Base-by-base conservation (phyloP, 2,329 filamentous ascomycete genomes). In the Tolypocladium sp. region DNA sequence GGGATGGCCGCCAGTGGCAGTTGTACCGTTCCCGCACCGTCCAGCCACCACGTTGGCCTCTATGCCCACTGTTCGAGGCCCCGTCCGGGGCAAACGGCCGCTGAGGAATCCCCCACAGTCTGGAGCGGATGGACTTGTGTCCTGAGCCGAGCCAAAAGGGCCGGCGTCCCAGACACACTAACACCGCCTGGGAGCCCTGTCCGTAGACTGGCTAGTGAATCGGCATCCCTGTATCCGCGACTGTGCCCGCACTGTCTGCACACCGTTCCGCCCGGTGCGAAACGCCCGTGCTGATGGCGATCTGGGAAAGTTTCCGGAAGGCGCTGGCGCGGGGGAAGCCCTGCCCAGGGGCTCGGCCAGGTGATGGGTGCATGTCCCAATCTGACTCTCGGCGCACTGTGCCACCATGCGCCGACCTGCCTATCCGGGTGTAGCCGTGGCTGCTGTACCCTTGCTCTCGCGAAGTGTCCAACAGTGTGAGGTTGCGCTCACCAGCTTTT, bases 361-460 rank as follows among this genome's bases (percentile, higher is more conserved):
- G 41, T 22, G 41, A 44, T 44, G 41, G 41, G 9, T 44, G 41
- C 41, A 17, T 25, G 42, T 46, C 17, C 12, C 42, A 22, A 3
- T 7, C 42, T 15, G 59, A 33, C 8, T n/a, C 51, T 22, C 4
- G 8, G 4, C 57, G 57, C 57, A 58, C 57, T 46, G 57, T 58
- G 51, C 10, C 20, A 1, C 15, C 5, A 38, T 38, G 33, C 40
- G 30, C 30, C 51, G 40, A 58, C 57, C 57, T 58, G 57, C 57
- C 57, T 58, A 55, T 58, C 57, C 57, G 35, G 57, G 51, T 13
- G 57, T 58, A 51, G 52, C 25, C 27, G 57, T 55, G 57, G 41
- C 57, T 46, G 22, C 57, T 8, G 37, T 2, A 55, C n/a, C 57
- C 57, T 37, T 33, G 37, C 49, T 44, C 44, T 30, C 38, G 54